A percentile compares a stretch with the other conserved stretches of the same genome.
These are phyloP conservation scores for Morella rubra DNA, from an alignment of 306 rosid species.

Conservation along the genomic window DNA sequence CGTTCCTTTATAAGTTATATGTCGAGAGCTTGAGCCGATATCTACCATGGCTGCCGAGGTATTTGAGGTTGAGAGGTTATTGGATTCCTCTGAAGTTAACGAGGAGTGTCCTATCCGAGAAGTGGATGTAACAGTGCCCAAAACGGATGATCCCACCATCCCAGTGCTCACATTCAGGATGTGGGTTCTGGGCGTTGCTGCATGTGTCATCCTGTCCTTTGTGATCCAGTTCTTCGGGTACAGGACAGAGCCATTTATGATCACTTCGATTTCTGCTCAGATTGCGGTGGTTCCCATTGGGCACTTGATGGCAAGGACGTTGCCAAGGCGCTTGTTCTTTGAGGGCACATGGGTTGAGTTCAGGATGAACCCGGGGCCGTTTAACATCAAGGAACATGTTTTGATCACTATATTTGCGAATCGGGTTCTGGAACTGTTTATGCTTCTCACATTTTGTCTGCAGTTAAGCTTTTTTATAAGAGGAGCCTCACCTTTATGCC, in stretches of 20 bases:
- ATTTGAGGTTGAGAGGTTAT: constrained; percentile 18
- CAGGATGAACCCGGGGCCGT: constrained; percentile 77
- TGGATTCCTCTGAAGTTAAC: constrained; percentile 10
- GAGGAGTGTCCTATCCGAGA: constrained; percentile 52
- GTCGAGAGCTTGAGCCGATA: too few species aligned
- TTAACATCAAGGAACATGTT: constrained; percentile 84
- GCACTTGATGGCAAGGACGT: constrained; percentile 63
- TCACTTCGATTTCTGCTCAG: constrained; percentile 69
- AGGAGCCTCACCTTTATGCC: constrained; percentile 61
- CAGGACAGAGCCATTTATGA: constrained; percentile 60
- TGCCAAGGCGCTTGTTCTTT: constrained; percentile 52
- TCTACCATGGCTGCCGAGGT: constrained; percentile 4
- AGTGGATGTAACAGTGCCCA: constrained; percentile 75
- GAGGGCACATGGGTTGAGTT: constrained; percentile 52
- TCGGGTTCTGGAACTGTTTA: constrained; percentile 69
- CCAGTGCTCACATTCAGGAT: constrained; percentile 74
- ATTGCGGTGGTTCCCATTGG: constrained; percentile 93
- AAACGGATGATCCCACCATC: constrained; percentile 67
- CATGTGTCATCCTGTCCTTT: constrained; percentile 68
- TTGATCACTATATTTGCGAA: constrained; percentile 85
- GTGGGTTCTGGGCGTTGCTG: constrained; percentile 74
- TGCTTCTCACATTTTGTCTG: constrained; percentile 73
- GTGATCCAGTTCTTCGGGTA: constrained; percentile 96
- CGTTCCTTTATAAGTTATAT: too few species aligned
- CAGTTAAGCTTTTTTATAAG: constrained; percentile 65